Base-by-base conservation (phyloP, 2,329 filamentous ascomycete species). In the Xylariaceae sp. region DNA sequence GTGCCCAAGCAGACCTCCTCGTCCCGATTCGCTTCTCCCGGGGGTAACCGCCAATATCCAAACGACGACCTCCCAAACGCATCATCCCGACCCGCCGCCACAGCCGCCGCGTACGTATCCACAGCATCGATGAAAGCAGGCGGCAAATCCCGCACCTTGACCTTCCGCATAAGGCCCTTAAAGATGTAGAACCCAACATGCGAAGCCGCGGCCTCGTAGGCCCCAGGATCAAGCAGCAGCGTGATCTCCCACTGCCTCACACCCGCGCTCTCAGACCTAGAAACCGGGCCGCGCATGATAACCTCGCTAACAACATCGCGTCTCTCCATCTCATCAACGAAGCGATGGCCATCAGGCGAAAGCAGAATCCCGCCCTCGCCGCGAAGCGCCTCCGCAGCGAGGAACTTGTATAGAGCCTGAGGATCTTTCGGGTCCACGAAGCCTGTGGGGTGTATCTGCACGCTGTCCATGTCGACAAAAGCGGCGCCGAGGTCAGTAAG, bases 381-480 rank as follows among this genome's bases (percentile, higher is more conserved):
- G 3, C 83, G 72, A 22, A 87, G 70, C 54, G 83, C 73, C 66
- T 87, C 84, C 0, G 83, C 83, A 0, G 83, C 83, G 3, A 86
- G 75, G 61, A 86, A 81, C 67, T 86, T 86, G 45, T 82, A 75
- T 32, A 68, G 67, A 0, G 74, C 72, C 0, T 59, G 60, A 0
- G 72, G 68, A 30, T 74, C 72, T 1, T 72, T 70, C 0, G 77
- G 76, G 57, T 85, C 81, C 5, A 86, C 71, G 61, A 87, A 86
- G 0, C 81, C 81, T 0, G 83, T 85, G 2, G 84, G 83, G 58
- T 87, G 84, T 4, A 86, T 74, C 65, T 87, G 84, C 2, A 87
- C 81, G 54, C 72, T 74, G 41, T 77, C 74, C 77, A 80, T 80
- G 26, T 80, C 77, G 39, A 79, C 69, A 12, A 78, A 65, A 30